phyloP scores from a whole-genome alignment of 129 eudicot species.

The Pseudognaphalium luteoalbum region DNA sequence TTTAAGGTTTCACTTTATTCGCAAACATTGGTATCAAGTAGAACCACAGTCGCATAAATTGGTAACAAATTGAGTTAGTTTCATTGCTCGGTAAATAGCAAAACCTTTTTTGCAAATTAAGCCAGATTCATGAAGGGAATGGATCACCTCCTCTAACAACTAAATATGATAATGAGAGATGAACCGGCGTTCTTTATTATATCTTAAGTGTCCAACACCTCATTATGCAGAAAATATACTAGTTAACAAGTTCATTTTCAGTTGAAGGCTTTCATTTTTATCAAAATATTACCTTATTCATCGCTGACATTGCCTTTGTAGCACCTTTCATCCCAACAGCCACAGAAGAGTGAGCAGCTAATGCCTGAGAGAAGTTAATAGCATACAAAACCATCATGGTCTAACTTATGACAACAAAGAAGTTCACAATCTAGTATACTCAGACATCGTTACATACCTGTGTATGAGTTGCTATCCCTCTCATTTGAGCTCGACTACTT shows the following conservation, averaged over 20 bases:
- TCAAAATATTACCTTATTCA: constrained; percentile 69
- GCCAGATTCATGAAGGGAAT: background rate
- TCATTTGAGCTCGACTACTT: constrained; percentile 97
- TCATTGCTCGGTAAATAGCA: background rate
- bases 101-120: background rate
- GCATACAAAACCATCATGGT: background rate
- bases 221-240: background rate
- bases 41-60: background rate
- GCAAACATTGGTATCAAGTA: background rate
- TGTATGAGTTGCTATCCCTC: constrained; percentile 95
- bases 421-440: background rate
- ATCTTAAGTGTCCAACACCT: background rate
- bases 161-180: background rate
- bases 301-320: constrained; percentile 93
- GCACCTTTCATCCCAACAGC: constrained; percentile 99
- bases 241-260: background rate
- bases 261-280: constrained; percentile 15
- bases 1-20: background rate
- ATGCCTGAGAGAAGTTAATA: constrained; percentile 54
- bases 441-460: constrained; percentile 50
- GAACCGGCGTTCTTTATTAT: constrained; percentile 1
- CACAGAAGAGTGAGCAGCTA: constrained; percentile 93
- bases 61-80: background rate
- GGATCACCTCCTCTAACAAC: background rate
- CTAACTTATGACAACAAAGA: constrained; percentile 15